Evolutionary conservation across 495 filamentous ascomycete species (phyloP), one percentile per base, ranked within the genome.

Genomic region (Lepidopterella palustris): DNA sequence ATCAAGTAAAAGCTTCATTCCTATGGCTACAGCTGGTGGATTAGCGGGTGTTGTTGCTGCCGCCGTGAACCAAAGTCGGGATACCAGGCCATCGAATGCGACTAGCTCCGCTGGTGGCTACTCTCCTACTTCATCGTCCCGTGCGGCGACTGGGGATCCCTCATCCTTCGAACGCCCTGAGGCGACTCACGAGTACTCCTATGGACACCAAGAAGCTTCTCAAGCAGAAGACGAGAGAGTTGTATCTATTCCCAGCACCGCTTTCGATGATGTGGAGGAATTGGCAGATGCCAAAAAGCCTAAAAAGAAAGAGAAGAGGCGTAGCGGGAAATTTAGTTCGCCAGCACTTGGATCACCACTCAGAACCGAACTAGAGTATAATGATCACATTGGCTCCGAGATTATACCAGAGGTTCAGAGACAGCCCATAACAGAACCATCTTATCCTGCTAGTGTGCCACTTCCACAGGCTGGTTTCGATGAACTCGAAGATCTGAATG

Each of bases 261-360:
- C 67, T 0, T 64, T 60, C 25, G 53, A 70, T 18, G 63, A 68
- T 28, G 63, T 61, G 23, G 58, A 62, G 23, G 67, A 67, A 10
- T 51, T 66, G 21, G 39, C 40, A 26, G 71, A 71, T 47, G 48
- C 61, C 29, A 70, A 67, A 28, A 67, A 53, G 21, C 62, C 65
- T 8, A 73, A 68, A 58, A 60, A 59, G 27, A 67, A 70, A 45
- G 64, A 68, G 50, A 71, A 70, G 63, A 57, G 63, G 65, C 35
- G 61, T 21, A 72, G 68, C 53, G 67, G 65, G 11, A 62, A 54
- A 26, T 74, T 64, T 35, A 65, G 64, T 45, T 63, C 69, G 25
- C 67, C 71, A 5, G 57, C 62, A 27, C 59, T 66, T 3, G 61
- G 63, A 32, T 71, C 70, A 21, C 71, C 71, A 2, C 52, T 73